phyloP scores from a whole-genome alignment of 1,284 basidiomycete genomes.

The Rhodotorula sp. region DNA sequence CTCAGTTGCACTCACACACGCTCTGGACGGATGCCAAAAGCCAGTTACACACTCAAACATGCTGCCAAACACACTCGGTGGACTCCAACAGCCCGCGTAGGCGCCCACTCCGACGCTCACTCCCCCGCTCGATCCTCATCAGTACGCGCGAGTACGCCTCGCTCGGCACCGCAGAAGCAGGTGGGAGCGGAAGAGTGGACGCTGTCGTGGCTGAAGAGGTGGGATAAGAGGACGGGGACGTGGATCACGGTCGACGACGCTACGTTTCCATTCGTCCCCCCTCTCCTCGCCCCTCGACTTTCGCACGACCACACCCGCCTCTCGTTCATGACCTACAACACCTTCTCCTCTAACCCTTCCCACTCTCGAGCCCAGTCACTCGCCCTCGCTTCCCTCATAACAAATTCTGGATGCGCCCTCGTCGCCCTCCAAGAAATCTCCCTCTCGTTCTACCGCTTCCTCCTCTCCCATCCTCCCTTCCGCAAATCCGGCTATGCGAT shows the following conservation, averaged over 20 bases:
- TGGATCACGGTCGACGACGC: neutral
- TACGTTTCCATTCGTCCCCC: neutral
- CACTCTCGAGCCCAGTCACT: conserved; percentile 14
- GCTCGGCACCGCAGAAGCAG: too few relatives aligned
- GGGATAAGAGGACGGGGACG: too few relatives aligned
- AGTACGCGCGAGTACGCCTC: too few relatives aligned
- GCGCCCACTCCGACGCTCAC: too few relatives aligned
- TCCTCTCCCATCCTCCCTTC: neutral
- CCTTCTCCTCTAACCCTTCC: conserved; percentile 17
- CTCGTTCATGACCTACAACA: conserved; percentile 28
- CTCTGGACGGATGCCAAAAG: too few relatives aligned
- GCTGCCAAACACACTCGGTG: too few relatives aligned
- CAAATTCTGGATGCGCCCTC: neutral
- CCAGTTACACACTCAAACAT: too few relatives aligned
- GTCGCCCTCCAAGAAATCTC: conserved; percentile 28
- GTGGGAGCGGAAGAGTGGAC: too few relatives aligned
- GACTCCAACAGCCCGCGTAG: too few relatives aligned
- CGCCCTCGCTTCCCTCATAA: conserved; percentile 17
- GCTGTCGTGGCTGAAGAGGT: too few relatives aligned
- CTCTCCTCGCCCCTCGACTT: neutral
- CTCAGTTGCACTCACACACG: too few relatives aligned
- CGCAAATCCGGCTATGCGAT: neutral
- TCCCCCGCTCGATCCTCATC: too few relatives aligned
- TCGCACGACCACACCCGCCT: neutral
- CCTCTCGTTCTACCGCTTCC: conserved; percentile 3